Conservation (phyloP, 441 rosid genomes). For the Macaranga tanarius region DNA sequence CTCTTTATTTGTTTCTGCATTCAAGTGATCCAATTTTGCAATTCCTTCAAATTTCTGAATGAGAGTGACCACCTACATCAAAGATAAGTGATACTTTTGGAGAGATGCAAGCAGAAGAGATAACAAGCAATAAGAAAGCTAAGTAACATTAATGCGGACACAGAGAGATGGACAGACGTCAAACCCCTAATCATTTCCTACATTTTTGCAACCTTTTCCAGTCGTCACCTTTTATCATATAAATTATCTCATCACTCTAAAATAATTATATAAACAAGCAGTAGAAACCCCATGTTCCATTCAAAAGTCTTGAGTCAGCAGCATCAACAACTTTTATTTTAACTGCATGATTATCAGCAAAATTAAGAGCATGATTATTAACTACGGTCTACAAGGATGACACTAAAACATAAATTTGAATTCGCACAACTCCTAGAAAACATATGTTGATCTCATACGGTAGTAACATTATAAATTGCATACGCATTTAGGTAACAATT, state of each 20-base stretch:
- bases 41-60: slow-evolving; percentile 60
- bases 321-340: too few species aligned
- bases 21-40: slow-evolving; percentile 55
- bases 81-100: slow-evolving; percentile 22
- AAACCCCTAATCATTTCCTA: neutral
- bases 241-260: neutral
- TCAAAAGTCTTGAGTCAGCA: neutral
- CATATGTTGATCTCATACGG: neutral
- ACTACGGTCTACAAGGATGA: neutral
- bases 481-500: neutral
- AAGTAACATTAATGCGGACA: neutral
- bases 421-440: neutral
- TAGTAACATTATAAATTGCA: neutral
- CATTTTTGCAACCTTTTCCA: neutral
- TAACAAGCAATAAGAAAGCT: neutral
- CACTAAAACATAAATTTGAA: neutral
- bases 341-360: too few species aligned
- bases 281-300: neutral
- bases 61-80: slow-evolving; percentile 69
- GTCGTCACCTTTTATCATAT: neutral
- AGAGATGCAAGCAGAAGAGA: slow-evolving; percentile 1
- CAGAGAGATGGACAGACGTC: neutral
- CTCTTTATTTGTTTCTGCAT: slow-evolving; percentile 66
- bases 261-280: neutral
- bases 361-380: neutral